Base-by-base conservation (phyloP, 257 asterid genomes). In the Solanum pinnatisectum region DNA sequence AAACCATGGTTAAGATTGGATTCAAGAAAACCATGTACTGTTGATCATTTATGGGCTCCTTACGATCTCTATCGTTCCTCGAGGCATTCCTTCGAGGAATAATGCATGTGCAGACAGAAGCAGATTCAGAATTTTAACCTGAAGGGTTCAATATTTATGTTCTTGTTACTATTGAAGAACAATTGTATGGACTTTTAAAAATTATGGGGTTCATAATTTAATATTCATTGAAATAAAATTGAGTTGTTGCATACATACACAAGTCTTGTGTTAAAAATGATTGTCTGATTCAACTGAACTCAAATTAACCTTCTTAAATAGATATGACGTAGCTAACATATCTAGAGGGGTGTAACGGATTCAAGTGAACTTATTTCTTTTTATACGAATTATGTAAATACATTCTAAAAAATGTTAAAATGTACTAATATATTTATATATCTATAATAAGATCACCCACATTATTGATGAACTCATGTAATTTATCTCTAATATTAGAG, bases 1-100 rank as follows among this genome's bases (percentile, higher is more conserved):
- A 92, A 92, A 82, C 94, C 93, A 18, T 92, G 94, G 94, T 71
- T 92, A 49, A 88, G 94, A 86, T 78, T 92, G 84, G 94, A 92
- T 83, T 88, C 92, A 22, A 89, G 93, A 35, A 87, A 67, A 74
- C 93, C 93, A 7, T 90, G 94, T 25, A 87, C 68, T 59, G 93
- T 92, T 30, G 91, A 92, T 73, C 87, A 91, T 86, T n/a, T 90
- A 30, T 89, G 94, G 94, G 90, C 92, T 2, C 92, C 94, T 23
- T 91, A 91, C 4, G 93, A 92, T 91, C 92, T 91, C 11, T 92
- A 90, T 59, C 89, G 88, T 20, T 92, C 93, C 3, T 79, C 87
- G 2, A 89, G 85, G 70, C 88, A 89, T 88, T 82, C 91, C 13
- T 92, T 92, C 1, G 92, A 92, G 79, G 94, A 89, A 78, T 92